A percentile compares a stretch with the other conserved stretches of the same genome.
These are phyloP conservation scores for Astrephomene gubernaculifera DNA, from an alignment of 139 green algal species.

Conservation along the genomic window DNA sequence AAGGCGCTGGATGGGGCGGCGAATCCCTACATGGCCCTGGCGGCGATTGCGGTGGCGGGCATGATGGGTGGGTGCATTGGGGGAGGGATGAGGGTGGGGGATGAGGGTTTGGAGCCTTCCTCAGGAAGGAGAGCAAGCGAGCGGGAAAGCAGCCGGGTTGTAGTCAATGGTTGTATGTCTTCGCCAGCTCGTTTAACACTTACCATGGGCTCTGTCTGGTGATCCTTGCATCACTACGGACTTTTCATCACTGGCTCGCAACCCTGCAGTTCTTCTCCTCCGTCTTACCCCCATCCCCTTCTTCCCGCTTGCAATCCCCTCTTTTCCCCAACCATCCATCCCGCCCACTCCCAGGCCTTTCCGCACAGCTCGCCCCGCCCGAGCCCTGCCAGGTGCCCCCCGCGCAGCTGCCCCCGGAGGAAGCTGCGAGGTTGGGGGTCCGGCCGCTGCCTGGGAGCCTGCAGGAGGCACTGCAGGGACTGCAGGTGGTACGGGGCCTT, in stretches of 20 bases:
- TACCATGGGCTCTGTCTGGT: not conserved
- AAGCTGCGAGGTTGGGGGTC: not conserved
- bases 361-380: not conserved
- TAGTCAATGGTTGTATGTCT: too few relatives aligned
- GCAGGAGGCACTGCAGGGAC: not conserved
- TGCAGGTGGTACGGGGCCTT: too few relatives aligned
- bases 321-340: not conserved
- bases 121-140: too few relatives aligned
- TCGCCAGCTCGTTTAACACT: not conserved
- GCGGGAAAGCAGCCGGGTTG: too few relatives aligned
- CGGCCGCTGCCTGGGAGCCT: slow-evolving; percentile 4
- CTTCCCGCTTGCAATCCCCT: not conserved
- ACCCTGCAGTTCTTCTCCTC: not conserved
- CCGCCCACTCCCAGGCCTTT: not conserved
- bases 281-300: not conserved
- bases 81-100: not conserved
- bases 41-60: slow-evolving; percentile 67
- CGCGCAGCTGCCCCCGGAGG: slow-evolving; percentile 5
- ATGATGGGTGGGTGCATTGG: slow-evolving; percentile 46
- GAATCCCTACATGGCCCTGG: slow-evolving; percentile 79
- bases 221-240: not conserved
- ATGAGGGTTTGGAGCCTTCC: not conserved
- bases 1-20: slow-evolving; percentile 56
- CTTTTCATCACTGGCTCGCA: not conserved
- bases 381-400: slow-evolving; percentile 43